Base-by-base conservation (phyloP, 768 basidiomycete genomes). In the Suillus hirtellus region DNA sequence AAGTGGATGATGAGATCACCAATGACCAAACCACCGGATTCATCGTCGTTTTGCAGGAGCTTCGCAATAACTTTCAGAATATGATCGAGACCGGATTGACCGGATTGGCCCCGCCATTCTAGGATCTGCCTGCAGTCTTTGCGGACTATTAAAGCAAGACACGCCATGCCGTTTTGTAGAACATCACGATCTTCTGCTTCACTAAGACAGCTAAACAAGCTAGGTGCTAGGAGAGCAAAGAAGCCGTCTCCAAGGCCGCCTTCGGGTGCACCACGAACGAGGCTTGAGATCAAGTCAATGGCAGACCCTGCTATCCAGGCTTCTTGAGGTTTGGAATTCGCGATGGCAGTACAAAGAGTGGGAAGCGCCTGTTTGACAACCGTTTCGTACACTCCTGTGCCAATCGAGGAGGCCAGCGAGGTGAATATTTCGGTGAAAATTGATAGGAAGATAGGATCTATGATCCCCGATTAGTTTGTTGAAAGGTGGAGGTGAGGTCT, bases 1-100 rank as follows among this genome's bases (percentile, higher is more conserved):
- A 99, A 80, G 69, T 98, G 95, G 67, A 99, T 92, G 71, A 99
- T 92, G 49, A 99, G 81, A 71, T 99, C 96, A 21, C 97, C 97
- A 54, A 98, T 90, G 60, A 92, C 90, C 24, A 99, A 84, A 11
- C 96, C 96, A 46, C 92, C 95, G 0, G 95, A 90, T 75, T 99
- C 97, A 65, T 95, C 92, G 66, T 92, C 86, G 64, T 81, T 85
- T 62, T 87, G 84, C 34, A 99, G 80, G 52, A 92, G 84, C 65
- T 85, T 87, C 34, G 90, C 93, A 42, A 98, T 86, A 47, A 97
- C 78, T 14, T 82, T 81, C 53, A 98, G 80, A 17, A 92, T 82
- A 64, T 87, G 82, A 42, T 89, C 86, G 11, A 98, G 83, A 15
- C 96, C 96, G 34, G 84, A 84, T 65, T 87, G 84, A 24, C 91